These are phyloP conservation scores for Botrytis byssoidea DNA, from an alignment of 2,329 filamentous ascomycete species.

Conservation along the genomic window DNA sequence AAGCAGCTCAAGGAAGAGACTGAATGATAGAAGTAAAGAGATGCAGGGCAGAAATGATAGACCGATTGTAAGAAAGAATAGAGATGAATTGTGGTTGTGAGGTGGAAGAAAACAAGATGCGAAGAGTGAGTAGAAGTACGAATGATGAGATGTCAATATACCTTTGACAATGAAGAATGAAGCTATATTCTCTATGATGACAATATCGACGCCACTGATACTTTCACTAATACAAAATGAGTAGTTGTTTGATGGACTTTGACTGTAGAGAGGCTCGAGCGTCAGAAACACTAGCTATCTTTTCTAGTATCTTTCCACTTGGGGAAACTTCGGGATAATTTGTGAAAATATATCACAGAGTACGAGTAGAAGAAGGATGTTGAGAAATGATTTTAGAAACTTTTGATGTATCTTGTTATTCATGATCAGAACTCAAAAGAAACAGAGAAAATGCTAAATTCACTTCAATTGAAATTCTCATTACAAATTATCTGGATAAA, in stretches of 20 bases:
- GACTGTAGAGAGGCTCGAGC: background rate
- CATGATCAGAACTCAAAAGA: background rate
- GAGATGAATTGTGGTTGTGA: background rate
- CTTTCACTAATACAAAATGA: background rate
- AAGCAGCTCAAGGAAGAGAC: background rate
- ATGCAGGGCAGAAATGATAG: background rate
- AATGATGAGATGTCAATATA: background rate
- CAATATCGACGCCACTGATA: background rate
- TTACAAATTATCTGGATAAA: background rate
- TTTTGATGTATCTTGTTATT: too few species aligned
- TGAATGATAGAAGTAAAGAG: background rate
- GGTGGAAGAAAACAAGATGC: background rate
- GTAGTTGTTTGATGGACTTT: background rate
- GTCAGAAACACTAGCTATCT: background rate
- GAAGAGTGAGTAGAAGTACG: background rate
- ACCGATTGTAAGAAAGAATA: background rate
- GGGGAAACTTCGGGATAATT: background rate
- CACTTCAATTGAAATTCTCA: background rate
- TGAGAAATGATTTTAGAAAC: too few species aligned
- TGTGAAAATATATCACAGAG: background rate
- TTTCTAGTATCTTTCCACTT: background rate
- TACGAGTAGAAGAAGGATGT: background rate
- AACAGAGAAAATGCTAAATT: background rate
- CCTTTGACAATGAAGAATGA: background rate
- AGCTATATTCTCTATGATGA: background rate